A percentile compares a stretch with the other conserved stretches of the same genome.
Evolutionary conservation across 495 filamentous ascomycete genomes (phyloP).

Genomic region (Pseudevernia furfuracea): DNA sequence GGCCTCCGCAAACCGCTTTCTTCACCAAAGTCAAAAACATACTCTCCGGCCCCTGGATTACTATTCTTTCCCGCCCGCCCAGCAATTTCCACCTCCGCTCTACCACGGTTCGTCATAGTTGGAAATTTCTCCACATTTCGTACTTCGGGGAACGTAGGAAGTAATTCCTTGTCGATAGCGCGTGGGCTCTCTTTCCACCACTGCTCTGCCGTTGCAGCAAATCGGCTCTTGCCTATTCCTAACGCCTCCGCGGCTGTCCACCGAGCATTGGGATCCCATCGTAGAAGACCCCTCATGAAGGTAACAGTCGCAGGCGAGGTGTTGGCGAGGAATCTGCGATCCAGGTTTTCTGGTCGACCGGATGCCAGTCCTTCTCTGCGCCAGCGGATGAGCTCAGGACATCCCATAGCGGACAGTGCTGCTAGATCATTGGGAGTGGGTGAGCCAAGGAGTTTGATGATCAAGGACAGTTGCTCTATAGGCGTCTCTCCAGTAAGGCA

Average conservation of each 20-base stretch:
- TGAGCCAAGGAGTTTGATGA: constrained; percentile 37
- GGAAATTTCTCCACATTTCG: constrained; percentile 28
- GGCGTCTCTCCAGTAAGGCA: constrained; percentile 38
- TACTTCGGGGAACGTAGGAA: constrained; percentile 41
- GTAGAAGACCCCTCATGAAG: constrained; percentile 26
- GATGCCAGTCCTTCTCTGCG: constrained; percentile 24
- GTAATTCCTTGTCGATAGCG: constrained; percentile 33
- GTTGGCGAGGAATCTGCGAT: constrained; percentile 24
- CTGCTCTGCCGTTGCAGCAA: constrained; percentile 21
- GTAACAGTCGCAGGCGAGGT: constrained; percentile 28
- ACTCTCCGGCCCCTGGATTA: constrained; percentile 20
- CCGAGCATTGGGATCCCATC: constrained; percentile 28
- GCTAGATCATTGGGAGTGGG: constrained; percentile 33
- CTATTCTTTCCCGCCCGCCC: constrained; percentile 19
- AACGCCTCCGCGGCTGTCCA: constrained; percentile 31
- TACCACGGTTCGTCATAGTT: constrained; percentile 18
- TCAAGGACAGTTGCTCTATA: constrained; percentile 37
- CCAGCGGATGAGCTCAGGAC: constrained; percentile 31
- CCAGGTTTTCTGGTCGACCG: constrained; percentile 29
- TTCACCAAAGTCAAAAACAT: constrained; percentile 38
- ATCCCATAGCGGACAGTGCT: constrained; percentile 29
- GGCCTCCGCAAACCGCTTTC: constrained; percentile 24
- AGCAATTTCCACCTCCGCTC: constrained; percentile 18
- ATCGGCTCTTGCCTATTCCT: constrained; percentile 23
- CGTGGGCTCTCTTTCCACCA: constrained; percentile 38